Conservation (phyloP, 768 basidiomycete species). For the Collybiopsis luxurians region DNA sequence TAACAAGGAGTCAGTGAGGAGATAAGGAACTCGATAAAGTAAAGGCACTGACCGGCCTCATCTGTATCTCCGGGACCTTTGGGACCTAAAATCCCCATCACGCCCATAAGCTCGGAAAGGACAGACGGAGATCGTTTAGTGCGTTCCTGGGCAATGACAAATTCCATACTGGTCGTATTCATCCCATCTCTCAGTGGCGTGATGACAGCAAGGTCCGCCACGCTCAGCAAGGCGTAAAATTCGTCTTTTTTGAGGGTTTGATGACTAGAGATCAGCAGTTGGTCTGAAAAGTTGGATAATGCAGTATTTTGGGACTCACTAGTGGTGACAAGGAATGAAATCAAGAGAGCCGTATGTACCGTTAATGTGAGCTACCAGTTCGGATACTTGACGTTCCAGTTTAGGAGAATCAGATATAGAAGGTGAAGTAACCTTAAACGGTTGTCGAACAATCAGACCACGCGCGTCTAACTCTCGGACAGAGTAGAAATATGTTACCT, state of each 20-base stretch:
- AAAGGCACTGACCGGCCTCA: background rate
- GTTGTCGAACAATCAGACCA: no score
- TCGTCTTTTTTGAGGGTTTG: constrained; percentile 97
- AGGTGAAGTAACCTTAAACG: constrained; percentile 62
- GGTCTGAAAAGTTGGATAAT: background rate
- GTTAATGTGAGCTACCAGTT: constrained; percentile 93
- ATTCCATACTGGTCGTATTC: constrained; percentile 99
- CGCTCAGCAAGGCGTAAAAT: constrained; percentile 91
- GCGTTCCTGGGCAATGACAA: constrained; percentile 88
- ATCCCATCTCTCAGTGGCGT: constrained; percentile 96
- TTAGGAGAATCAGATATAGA: constrained; percentile 90
- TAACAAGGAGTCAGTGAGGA: background rate
- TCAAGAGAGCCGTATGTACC: constrained; percentile 92
- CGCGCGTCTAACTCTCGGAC: no score
- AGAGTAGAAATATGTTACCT: constrained; percentile 45
- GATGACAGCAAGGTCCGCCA: constrained; percentile 92
- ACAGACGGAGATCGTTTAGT: constrained; percentile 85
- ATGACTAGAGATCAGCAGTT: constrained; percentile 58
- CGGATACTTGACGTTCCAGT: constrained; percentile 89
- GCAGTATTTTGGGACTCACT: constrained; percentile 50
- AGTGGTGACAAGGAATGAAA: constrained; percentile 97
- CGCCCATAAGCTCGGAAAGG: constrained; percentile 97
- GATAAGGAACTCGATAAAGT: background rate
- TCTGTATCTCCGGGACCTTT: constrained; percentile 1
- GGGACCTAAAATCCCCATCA: constrained; percentile 50